phyloP scores from a whole-genome alignment of 352 stramenopile species.

The Phytophthora sp. region DNA sequence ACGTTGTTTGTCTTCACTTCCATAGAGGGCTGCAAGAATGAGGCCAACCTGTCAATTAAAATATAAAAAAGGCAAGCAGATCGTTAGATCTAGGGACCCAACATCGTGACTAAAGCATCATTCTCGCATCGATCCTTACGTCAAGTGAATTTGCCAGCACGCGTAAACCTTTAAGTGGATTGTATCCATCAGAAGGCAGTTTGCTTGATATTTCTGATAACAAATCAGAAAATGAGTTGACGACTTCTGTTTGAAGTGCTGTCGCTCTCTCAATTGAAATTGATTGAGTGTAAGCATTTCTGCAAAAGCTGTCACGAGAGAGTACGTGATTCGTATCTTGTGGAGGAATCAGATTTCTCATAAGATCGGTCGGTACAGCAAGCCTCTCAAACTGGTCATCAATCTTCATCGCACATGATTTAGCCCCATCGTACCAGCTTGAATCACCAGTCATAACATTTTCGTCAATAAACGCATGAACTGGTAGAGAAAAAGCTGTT shows the following conservation, averaged over 20 bases:
- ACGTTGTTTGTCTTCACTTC: constrained; percentile 22
- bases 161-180: constrained; percentile 36
- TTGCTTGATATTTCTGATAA: constrained; percentile 49
- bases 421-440: constrained; percentile 25
- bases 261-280: constrained; percentile 37
- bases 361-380: constrained; percentile 30
- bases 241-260: constrained; percentile 37
- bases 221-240: constrained; percentile 42
- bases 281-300: constrained; percentile 33
- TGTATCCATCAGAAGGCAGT: constrained; percentile 36
- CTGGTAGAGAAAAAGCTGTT: constrained; percentile 23
- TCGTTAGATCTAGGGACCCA: constrained; percentile 17
- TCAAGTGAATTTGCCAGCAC: constrained; percentile 47
- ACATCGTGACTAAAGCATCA: too few relatives aligned
- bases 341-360: constrained; percentile 25
- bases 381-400: constrained; percentile 47
- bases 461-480: constrained; percentile 23
- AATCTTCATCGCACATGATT: constrained; percentile 20
- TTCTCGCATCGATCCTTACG: constrained; percentile 36
- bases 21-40: constrained; percentile 47
- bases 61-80: constrained; percentile 1
- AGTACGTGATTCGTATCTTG: constrained; percentile 31
- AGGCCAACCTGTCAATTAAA: constrained; percentile 43
- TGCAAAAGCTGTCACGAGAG: constrained; percentile 9
- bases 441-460: not conserved